Percentiles rank a stretch among this genome's conserved stretches.
Conservation (phyloP, 257 asterid genomes). For the Echites panduratus region DNA sequence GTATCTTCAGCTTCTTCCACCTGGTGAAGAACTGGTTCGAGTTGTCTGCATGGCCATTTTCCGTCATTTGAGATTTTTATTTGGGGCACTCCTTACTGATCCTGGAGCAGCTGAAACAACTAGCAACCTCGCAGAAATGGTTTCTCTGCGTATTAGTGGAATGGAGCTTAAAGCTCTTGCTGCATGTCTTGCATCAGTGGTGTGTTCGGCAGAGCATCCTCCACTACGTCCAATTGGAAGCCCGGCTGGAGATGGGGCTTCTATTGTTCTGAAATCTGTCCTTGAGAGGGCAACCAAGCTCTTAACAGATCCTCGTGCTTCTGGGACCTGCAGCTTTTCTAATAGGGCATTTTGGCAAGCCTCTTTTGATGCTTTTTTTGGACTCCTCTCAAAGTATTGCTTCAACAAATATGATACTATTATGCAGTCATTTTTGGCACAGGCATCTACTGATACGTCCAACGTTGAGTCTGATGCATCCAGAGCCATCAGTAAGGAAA, state of each 20-base stretch:
- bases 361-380: slow-evolving; percentile 43
- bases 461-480: slow-evolving; percentile 30
- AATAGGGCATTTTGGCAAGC: slow-evolving; percentile 48
- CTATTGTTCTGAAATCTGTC: slow-evolving; percentile 39
- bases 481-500: slow-evolving; percentile 36
- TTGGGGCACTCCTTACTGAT: slow-evolving; percentile 33
- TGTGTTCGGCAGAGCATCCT: slow-evolving; percentile 41
- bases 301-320: slow-evolving; percentile 32
- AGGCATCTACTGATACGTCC: slow-evolving; percentile 17
- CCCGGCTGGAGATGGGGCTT: slow-evolving; percentile 48
- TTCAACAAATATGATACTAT: slow-evolving; percentile 34
- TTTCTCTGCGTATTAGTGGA: slow-evolving; percentile 24
- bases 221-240: slow-evolving; percentile 50
- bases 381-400: slow-evolving; percentile 35
- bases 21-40: slow-evolving; percentile 38
- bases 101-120: slow-evolving; percentile 28
- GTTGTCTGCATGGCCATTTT: slow-evolving; percentile 46
- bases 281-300: slow-evolving; percentile 42
- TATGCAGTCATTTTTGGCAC: slow-evolving; percentile 24
- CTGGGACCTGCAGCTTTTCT: slow-evolving; percentile 33
- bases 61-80: slow-evolving; percentile 38
- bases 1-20: slow-evolving; percentile 40
- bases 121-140: slow-evolving; percentile 26
- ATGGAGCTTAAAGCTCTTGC: slow-evolving; percentile 45
- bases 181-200: slow-evolving; percentile 47